Evolutionary conservation across 805 yeast genomes (phyloP), one percentile per base, ranked within the genome.

Genomic region (Saturnispora bothae): DNA sequence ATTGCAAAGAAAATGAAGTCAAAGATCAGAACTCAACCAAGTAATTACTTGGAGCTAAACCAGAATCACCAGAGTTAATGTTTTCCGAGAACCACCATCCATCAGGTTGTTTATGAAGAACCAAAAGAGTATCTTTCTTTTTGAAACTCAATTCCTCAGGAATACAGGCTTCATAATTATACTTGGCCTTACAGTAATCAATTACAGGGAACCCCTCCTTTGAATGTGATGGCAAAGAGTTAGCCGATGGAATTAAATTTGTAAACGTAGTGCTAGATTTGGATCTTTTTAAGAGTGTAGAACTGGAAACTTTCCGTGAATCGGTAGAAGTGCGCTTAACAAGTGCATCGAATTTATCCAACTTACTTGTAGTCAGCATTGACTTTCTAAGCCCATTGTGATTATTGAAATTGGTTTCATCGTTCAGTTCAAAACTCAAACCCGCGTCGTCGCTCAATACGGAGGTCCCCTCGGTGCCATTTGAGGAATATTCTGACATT

Each of bases 1-100:
- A n/a, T n/a, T n/a, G n/a, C n/a, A n/a, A n/a, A n/a, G n/a, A n/a
- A n/a, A n/a, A n/a, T n/a, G n/a, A n/a, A n/a, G n/a, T n/a, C n/a
- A n/a, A n/a, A n/a, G n/a, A n/a, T 19, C 37, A 55, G 21, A 61
- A 39, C 22, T 55, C 59, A n/a, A 44, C 59, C 31, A 68, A 48
- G 43, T 68, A 77, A 48, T 78, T 77, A 48, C 79, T 71, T 28
- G 84, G 83, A 3, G 80, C 83, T 25, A 76, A 62, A 2, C 84
- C 84, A 13, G 66, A 54, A 23, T 58, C 60, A 2, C 61, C 61
- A 9, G 63, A 56, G 26, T 64, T 63, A 25, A 66, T 41, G 16
- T 73, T 72, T 47, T 77, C 84, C 23, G 74, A 76, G 48, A 72
- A 76, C 84, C 84, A 78, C 84, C 84, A 77, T 1, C 82, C 82